A percentile compares a stretch with the other conserved stretches of the same genome.
Conservation (phyloP, 2,329 filamentous ascomycete genomes). For the Neodidymelliopsis sp. region DNA sequence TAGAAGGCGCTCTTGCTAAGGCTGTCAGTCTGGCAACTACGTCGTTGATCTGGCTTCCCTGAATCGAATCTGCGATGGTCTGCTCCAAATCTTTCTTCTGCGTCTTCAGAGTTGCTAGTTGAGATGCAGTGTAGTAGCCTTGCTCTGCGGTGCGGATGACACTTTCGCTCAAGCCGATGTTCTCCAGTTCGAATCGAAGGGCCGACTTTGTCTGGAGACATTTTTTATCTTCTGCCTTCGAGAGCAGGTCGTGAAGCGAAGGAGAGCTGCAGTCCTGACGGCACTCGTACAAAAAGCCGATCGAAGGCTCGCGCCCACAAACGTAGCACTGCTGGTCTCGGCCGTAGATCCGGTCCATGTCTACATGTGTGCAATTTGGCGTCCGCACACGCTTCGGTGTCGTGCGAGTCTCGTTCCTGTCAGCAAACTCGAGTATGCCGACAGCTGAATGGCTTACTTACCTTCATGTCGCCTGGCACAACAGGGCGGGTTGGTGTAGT, state of each 20-base stretch:
- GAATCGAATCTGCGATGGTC: constrained; percentile 32
- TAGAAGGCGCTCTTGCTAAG: constrained; percentile 18
- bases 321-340: constrained; percentile 60
- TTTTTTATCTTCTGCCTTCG: not conserved
- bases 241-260: constrained; percentile 17
- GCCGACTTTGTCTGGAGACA: constrained; percentile 23
- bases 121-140: constrained; percentile 42
- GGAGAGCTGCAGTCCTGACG: constrained; percentile 61
- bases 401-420: constrained; percentile 28
- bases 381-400: constrained; percentile 30
- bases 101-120: constrained; percentile 41
- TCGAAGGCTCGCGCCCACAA: constrained; percentile 63
- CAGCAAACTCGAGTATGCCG: constrained; percentile 3
- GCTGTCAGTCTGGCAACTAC: constrained; percentile 24
- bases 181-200: constrained; percentile 38
- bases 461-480: constrained; percentile 1
- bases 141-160: constrained; percentile 44
- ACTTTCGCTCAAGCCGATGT: constrained; percentile 41
- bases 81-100: constrained; percentile 44
- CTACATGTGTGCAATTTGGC: constrained; percentile 69
- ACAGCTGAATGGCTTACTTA: not conserved
- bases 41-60: constrained; percentile 29
- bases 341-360: constrained; percentile 71
- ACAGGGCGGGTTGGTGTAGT: not conserved
- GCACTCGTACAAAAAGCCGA: constrained; percentile 79